Evolutionary conservation across 305 asterid species (phyloP).

Genomic region (Galium porrigens): DNA sequence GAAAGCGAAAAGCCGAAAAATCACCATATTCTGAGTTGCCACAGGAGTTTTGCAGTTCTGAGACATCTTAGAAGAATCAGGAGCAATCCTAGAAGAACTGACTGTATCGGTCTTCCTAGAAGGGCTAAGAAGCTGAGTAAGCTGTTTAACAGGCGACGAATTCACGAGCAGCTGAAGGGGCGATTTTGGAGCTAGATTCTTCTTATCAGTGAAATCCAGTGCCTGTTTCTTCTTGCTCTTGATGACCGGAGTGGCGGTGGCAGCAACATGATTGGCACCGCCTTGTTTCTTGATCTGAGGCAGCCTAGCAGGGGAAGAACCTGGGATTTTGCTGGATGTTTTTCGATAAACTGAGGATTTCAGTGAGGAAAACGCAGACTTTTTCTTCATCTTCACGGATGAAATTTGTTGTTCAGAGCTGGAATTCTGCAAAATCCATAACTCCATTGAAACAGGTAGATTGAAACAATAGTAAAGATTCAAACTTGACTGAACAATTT

Average conservation of each 20-base stretch:
- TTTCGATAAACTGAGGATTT: constrained; percentile 30
- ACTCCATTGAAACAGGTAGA: neutral
- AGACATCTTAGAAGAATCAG: constrained; percentile 7
- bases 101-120: constrained; percentile 3
- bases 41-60: constrained; percentile 17
- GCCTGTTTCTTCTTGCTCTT: constrained; percentile 21
- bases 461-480: neutral
- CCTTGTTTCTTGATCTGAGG: constrained; percentile 39
- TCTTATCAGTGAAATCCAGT: constrained; percentile 11
- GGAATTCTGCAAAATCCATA: constrained; percentile 21
- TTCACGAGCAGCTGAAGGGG: constrained; percentile 34
- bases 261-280: constrained; percentile 18
- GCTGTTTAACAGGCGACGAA: constrained; percentile 27
- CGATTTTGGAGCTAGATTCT: constrained; percentile 18
- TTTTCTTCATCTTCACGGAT: constrained; percentile 29
- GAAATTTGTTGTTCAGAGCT: constrained; percentile 15
- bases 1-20: constrained; percentile 5
- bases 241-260: constrained; percentile 18
- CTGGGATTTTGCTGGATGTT: constrained; percentile 29
- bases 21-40: constrained; percentile 34
- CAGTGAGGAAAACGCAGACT: constrained; percentile 24
- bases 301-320: constrained; percentile 32
- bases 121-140: constrained; percentile 22
- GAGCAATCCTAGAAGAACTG: constrained; percentile 8
- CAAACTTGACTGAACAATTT: neutral